These are phyloP conservation scores for Sarocladium brachiariae DNA, from an alignment of 2,329 filamentous ascomycete genomes.

Conservation along the genomic window DNA sequence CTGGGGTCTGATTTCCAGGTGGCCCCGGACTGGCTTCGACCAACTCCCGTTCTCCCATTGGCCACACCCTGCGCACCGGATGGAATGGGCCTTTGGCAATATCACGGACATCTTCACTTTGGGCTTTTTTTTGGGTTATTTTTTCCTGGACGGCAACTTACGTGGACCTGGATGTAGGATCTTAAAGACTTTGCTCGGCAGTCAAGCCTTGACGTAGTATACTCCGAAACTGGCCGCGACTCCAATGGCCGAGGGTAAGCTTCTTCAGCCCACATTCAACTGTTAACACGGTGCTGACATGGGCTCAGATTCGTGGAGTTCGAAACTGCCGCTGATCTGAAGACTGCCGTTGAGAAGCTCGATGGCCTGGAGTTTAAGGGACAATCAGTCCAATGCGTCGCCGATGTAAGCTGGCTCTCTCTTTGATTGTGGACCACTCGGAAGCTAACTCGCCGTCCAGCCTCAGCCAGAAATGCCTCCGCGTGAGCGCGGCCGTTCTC, in stretches of 20 bases:
- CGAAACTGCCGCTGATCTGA: slow-evolving; percentile 83
- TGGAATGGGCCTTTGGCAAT: background rate
- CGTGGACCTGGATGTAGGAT: slow-evolving; percentile 80
- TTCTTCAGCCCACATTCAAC: slow-evolving; percentile 10
- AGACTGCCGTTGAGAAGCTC: slow-evolving; percentile 89
- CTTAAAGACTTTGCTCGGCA: slow-evolving; percentile 99
- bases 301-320: slow-evolving; percentile 85
- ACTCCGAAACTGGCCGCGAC: slow-evolving; percentile 91
- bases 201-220: slow-evolving; percentile 94
- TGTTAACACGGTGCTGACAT: background rate
- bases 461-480: slow-evolving; percentile 70
- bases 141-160: slow-evolving; percentile 64
- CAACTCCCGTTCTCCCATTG: background rate
- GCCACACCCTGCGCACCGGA: background rate
- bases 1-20: background rate
- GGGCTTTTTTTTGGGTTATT: slow-evolving; percentile 20
- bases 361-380: slow-evolving; percentile 92
- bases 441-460: slow-evolving; percentile 37
- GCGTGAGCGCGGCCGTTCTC: slow-evolving; percentile 63
- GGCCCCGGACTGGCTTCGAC: background rate
- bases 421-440: background rate
- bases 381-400: slow-evolving; percentile 73
- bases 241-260: slow-evolving; percentile 85
- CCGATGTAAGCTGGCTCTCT: slow-evolving; percentile 60
- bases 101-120: slow-evolving; percentile 13